Percentiles rank a stretch among this genome's conserved stretches.
Conservation (phyloP, 306 rosid genomes). For the Bauhinia variegata region DNA sequence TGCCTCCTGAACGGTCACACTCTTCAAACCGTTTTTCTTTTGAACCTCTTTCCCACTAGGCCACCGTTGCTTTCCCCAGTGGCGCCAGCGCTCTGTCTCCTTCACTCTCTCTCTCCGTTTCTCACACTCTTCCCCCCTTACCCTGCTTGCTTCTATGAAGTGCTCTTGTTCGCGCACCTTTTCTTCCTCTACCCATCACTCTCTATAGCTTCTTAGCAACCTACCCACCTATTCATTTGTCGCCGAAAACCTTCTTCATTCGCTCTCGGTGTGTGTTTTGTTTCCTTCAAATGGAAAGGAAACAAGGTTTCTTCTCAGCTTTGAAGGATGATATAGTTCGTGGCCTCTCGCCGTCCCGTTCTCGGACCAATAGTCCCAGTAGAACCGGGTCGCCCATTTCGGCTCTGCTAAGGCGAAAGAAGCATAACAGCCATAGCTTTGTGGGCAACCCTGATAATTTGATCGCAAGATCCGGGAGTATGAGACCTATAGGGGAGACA, state of each 20-base stretch:
- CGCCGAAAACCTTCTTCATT: background rate
- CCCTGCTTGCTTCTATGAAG: slow-evolving; percentile 39
- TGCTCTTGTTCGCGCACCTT: background rate
- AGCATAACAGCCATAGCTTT: slow-evolving; percentile 21
- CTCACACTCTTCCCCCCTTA: background rate
- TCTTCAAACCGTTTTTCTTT: slow-evolving; percentile 31
- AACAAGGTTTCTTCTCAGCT: slow-evolving; percentile 87
- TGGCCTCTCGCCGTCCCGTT: slow-evolving; percentile 87
- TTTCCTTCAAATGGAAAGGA: slow-evolving; percentile 67
- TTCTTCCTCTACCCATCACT: background rate
- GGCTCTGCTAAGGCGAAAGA: slow-evolving; percentile 62
- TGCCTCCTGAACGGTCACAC: slow-evolving; percentile 12
- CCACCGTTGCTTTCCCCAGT: background rate
- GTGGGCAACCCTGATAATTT: slow-evolving; percentile 35
- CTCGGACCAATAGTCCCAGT: slow-evolving; percentile 69
- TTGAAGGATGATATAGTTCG: slow-evolving; percentile 90
- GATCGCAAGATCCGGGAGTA: slow-evolving; percentile 79
- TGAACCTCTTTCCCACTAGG: background rate
- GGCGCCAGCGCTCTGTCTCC: slow-evolving; percentile 2
- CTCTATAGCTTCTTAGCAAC: slow-evolving; percentile 10
- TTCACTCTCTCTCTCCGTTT: slow-evolving; percentile 10
- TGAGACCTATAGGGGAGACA: slow-evolving; percentile 77
- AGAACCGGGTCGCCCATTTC: slow-evolving; percentile 73
- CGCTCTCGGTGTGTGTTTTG: background rate
- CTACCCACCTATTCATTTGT: background rate